Base-by-base conservation (phyloP, 2,329 filamentous ascomycete species). In the Neonectria magnoliae region DNA sequence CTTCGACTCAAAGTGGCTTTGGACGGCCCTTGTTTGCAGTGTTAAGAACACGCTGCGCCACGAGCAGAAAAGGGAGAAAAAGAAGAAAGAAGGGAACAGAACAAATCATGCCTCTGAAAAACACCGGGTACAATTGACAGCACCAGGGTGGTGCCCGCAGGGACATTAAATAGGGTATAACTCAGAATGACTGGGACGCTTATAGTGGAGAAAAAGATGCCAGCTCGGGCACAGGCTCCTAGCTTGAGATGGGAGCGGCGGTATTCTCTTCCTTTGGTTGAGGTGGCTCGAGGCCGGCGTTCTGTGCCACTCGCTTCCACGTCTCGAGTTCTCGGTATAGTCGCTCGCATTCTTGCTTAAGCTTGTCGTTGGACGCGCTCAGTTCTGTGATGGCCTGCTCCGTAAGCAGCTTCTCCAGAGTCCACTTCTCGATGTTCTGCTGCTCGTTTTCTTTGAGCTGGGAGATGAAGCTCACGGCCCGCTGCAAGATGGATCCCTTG, bases 371-470 rank as follows among this genome's bases (percentile, higher is more conserved):
- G 68, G 91, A 94, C 31, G 90, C 87, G 75, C 91, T 95, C 55
- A 98, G 88, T 80, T 98, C 95, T 16, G 90, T 90, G 70, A 97
- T 95, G 52, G 93, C 93, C 77, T 96, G 93, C 80, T 97, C 93
- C 0, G 93, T 95, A 42, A 96, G 85, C 42, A 97, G 87, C 81
- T 98, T 98, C 81, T 96, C 93, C 29, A 96, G 83, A 4, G 93
- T 95, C 92, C 93, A 96, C 80, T 97, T 94, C 78, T 97, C 95
- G 68, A 97, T 94, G 77, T 97, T 97, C 69, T 96, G 92, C 16
- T 92, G 89, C 78, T 97, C 95, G 72, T 97, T 97, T 78, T 98
- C 94, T 78, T 96, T 97, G 42, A 99, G 87, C 76, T 98, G 94
- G 11, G 90, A 92, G 77, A 99, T 98, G 82, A 97, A 98, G 68